Base-by-base conservation (phyloP, 345 rosid species). In the Populus nigra region DNA sequence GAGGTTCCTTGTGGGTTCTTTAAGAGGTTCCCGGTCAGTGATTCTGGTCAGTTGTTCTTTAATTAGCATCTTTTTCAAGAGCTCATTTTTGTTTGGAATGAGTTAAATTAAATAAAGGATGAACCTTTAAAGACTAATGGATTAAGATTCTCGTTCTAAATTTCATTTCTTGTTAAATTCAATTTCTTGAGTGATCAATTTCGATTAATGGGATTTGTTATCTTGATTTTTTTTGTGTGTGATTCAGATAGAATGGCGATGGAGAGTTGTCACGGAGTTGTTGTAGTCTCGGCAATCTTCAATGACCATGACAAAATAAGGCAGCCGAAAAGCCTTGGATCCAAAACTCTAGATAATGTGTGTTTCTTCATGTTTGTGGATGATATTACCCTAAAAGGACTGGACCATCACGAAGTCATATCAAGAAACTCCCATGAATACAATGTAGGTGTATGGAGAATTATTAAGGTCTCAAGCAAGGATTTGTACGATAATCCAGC, bases 301-400 rank as follows among this genome's bases (percentile, higher is more conserved):
- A 91, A 91, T 73, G 91, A 92, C 79, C 98, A 95, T 69, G 99
- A 95, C 86, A 93, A 91, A 79, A 88, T 95, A 73, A 88, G 97
- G 71, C 99, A 95, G 76, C 97, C 98, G 11, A 81, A 83, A 53
- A 90, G 96, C 67, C 88, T 95, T 4, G 99, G 99, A 75, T 85
- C 89, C 73, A 85, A 89, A 77, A 91, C 98, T 29, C 35, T 84
- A 49, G 83, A 84, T 18, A 72, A 38, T 4, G 90, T 85, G 27
- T 91, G 98, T 61, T 95, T 95, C 91, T 93, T 90, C 91, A 90
- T 95, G 96, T 93, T 95, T 75, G 88, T 95, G 8, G 98, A 95
- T 69, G 89, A 85, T 25, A 77, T 47, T 67, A 95, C 99, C 69
- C 69, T 90, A 50, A 71, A 81, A 49, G 87, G 84, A 22, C 86